Evolutionary conservation across 768 basidiomycete species (phyloP), one percentile per base, ranked within the genome.

Genomic region (Heimioporus sp.): DNA sequence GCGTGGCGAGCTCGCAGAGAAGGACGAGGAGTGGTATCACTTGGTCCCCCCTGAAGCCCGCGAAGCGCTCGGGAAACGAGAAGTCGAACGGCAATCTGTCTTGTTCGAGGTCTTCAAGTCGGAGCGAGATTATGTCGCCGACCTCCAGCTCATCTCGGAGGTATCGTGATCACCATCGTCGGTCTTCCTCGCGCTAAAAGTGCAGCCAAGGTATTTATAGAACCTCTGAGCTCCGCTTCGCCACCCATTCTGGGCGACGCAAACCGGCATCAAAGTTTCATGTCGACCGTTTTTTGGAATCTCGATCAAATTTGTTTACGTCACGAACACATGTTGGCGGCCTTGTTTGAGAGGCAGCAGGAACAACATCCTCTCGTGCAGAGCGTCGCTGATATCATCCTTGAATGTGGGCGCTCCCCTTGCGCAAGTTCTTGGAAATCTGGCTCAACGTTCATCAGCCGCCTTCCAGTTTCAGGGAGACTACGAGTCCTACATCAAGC

Each of bases 41-140:
- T 80, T 93, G 9, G 87, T 95, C 2, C 85, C 92, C 2, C 61
- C 72, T n/a, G 82, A 82, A 59, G 82, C 92, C 0, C 74, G 79
- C 15, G 83, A 86, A 28, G 80, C 83, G 1, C 70, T 98, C 3
- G 83, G 86, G 21, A 82, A 85, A 63, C 68, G 80, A 45, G 93
- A 97, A 65, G 85, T 94, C 19, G 82, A 87, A 52, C 79, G 94
- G 41, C 94, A 98, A 66, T 89, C 84, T 21, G 82, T 85, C 36
- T 78, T 99, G 7, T 95, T 94, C 59, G 95, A 98, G 65, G 72
- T 96, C 20, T 85, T 98, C 69, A 87, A 91, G 67, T 85, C 87
- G 0, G 97, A 99, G 72, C 79, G 85, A 55, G 87, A 92, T 53
- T 98, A 97, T 65, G 87, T 93, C 11, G 68, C 79, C 30, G 96